These are phyloP conservation scores for Apiotrichum siamense DNA, from an alignment of 1,284 basidiomycete species.

Conservation along the genomic window DNA sequence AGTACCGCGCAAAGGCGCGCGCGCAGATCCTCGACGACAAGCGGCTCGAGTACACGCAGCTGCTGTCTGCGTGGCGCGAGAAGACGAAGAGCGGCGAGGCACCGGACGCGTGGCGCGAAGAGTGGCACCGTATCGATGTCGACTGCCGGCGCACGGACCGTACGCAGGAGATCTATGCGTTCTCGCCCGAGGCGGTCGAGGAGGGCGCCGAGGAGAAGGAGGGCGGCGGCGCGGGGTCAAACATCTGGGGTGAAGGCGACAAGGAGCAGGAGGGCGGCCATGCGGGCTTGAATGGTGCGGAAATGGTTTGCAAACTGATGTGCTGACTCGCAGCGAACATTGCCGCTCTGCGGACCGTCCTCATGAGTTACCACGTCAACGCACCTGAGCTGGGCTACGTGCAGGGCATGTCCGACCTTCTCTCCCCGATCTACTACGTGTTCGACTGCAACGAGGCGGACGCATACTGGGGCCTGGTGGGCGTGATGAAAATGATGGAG, in stretches of 20 bases:
- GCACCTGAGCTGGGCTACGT: conserved; percentile 69
- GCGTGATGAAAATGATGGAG: conserved; percentile 93
- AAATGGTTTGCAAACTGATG: neutral
- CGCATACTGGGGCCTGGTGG: conserved; percentile 93
- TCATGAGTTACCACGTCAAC: conserved; percentile 90
- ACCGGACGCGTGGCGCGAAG: conserved; percentile 44
- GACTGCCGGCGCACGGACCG: conserved; percentile 97
- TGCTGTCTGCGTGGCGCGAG: conserved; percentile 68
- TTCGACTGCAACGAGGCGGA: conserved; percentile 80
- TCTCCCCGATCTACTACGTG: conserved; percentile 87
- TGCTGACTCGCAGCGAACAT: conserved; percentile 35
- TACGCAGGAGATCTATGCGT: conserved; percentile 75
- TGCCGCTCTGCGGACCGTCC: conserved; percentile 52
- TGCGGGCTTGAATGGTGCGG: conserved; percentile 62
- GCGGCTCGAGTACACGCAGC: conserved; percentile 60
- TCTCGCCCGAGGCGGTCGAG: conserved; percentile 40
- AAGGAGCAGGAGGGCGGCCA: conserved; percentile 68
- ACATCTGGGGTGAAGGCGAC: conserved; percentile 36
- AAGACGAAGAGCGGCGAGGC: conserved; percentile 28
- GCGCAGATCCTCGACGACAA: conserved; percentile 59
- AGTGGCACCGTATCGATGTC: conserved; percentile 53
- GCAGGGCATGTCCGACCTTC: conserved; percentile 85
- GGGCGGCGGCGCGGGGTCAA: conserved; percentile 28
- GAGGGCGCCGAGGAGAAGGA: conserved; percentile 38
- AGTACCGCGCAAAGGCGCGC: conserved; percentile 37